These are phyloP conservation scores for Colletotrichum kahawae DNA, from an alignment of 2,329 filamentous ascomycete species.

Conservation along the genomic window DNA sequence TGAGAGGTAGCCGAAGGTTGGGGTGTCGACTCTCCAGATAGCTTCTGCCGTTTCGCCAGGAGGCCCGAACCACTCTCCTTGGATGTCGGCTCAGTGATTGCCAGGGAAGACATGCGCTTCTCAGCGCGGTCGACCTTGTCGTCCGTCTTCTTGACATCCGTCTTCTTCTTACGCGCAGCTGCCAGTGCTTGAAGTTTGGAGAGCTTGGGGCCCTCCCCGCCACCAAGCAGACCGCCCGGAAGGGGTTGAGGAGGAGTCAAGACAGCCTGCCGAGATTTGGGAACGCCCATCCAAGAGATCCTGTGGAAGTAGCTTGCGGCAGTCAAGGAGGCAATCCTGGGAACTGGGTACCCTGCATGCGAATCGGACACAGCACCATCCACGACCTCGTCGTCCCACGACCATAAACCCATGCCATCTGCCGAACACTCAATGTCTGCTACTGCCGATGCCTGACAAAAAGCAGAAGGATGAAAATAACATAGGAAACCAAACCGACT, in stretches of 20 bases:
- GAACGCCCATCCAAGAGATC: constrained; percentile 83
- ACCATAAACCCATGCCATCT: constrained; percentile 18
- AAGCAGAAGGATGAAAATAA: constrained; percentile 1
- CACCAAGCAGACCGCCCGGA: constrained; percentile 78
- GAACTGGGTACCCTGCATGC: constrained; percentile 16
- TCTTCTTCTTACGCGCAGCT: constrained; percentile 84
- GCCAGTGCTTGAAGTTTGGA: constrained; percentile 93
- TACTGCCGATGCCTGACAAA: constrained; percentile 4
- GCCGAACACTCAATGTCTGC: constrained; percentile 25
- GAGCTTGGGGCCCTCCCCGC: constrained; percentile 71
- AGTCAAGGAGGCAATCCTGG: constrained; percentile 26
- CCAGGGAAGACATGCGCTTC: constrained; percentile 32
- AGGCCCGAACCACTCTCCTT: constrained; percentile 22
- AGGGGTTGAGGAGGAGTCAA: constrained; percentile 59
- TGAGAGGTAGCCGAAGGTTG: not conserved
- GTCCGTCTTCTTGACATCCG: constrained; percentile 54
- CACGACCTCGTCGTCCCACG: not conserved
- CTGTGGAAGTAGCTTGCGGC: constrained; percentile 75
- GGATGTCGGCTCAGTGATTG: constrained; percentile 24
- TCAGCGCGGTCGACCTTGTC: constrained; percentile 30
- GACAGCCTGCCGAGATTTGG: constrained; percentile 67
- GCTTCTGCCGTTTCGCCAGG: constrained; percentile 26
- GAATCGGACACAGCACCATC: not conserved
- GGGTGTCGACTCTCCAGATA: constrained; percentile 21
- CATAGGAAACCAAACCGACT: constrained; percentile 27